Conservation (phyloP, 495 filamentous ascomycete genomes). For the Penicillium cosmopolitanum region DNA sequence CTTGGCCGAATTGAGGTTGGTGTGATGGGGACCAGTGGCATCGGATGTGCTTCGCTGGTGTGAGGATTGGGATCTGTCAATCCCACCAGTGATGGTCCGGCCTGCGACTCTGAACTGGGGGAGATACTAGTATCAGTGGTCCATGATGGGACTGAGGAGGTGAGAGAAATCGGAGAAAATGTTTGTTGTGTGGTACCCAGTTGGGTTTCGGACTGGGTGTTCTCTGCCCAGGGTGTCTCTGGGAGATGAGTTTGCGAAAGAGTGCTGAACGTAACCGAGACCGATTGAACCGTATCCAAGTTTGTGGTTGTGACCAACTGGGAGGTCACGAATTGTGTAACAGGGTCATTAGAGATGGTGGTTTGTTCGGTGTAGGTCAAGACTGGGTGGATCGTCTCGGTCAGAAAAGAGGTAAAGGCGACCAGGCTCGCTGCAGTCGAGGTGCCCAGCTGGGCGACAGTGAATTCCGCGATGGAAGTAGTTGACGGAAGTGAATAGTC, state of each 20-base stretch:
- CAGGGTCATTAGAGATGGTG: background rate
- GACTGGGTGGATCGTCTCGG: constrained; percentile 16
- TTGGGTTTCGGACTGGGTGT: background rate
- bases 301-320: background rate
- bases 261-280: background rate
- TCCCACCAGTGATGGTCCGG: too few relatives aligned
- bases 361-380: constrained; percentile 10
- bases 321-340: background rate
- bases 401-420: constrained; percentile 15
- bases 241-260: background rate
- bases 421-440: background rate
- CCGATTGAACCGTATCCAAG: background rate
- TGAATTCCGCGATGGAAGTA: background rate
- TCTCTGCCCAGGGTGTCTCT: background rate
- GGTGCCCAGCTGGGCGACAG: background rate
- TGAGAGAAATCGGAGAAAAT: background rate
- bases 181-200: background rate
- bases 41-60: background rate
- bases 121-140: background rate
- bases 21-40: background rate
- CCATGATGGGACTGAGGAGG: background rate
- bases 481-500: background rate
- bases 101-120: background rate
- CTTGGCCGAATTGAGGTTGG: background rate
- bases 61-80: background rate